Conservation (phyloP, 2,329 filamentous ascomycete species). For the Neonectria neomacrospora region DNA sequence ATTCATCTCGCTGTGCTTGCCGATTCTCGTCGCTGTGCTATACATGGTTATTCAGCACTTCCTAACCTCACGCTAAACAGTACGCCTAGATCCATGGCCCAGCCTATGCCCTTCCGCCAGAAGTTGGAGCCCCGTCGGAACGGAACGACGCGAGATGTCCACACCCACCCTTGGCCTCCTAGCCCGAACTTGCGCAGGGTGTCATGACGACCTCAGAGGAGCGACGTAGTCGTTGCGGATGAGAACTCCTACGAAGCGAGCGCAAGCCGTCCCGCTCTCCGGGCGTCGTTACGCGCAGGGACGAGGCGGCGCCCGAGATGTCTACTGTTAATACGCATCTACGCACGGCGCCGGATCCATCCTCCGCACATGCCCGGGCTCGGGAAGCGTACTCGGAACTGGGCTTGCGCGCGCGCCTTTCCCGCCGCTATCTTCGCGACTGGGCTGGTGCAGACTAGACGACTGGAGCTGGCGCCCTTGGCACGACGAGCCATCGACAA, state of each 20-base stretch:
- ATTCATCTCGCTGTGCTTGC: no score
- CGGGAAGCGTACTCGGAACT: background rate
- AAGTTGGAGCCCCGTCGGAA: conserved; percentile 1
- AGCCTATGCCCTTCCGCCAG: background rate
- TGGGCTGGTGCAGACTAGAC: background rate
- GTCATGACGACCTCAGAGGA: conserved; percentile 13
- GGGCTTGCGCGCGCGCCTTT: background rate
- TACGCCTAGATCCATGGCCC: no score
- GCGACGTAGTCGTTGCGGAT: background rate
- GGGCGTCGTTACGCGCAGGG: background rate
- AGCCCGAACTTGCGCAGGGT: background rate
- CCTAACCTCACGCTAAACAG: no score
- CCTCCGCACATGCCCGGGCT: background rate
- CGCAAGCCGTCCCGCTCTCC: background rate
- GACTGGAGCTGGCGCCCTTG: background rate
- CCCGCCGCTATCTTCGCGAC: background rate
- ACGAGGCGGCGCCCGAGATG: background rate
- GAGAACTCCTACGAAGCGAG: conserved; percentile 3
- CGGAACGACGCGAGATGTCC: background rate
- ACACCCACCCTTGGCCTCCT: background rate
- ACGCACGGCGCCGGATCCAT: no score
- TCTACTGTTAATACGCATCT: background rate
- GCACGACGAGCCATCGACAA: background rate
- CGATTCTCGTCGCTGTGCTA: no score
- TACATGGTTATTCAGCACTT: no score